Evolutionary conservation across 176 grass and related monocot genomes (phyloP), one percentile per base, ranked within the genome.

Genomic region (Musa itinerans): DNA sequence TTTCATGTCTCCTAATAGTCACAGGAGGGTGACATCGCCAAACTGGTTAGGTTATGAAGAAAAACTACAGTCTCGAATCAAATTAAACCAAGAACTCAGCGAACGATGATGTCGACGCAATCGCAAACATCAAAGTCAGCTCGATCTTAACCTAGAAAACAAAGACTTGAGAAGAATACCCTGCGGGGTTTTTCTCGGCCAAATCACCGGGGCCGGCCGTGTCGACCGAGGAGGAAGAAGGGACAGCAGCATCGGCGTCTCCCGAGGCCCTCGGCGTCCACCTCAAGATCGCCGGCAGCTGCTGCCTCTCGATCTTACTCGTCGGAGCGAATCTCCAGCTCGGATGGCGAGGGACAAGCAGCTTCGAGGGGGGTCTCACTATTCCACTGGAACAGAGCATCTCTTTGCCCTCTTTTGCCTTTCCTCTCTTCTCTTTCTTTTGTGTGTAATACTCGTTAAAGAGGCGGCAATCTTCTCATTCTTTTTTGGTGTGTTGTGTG

Each of bases 361-460:
- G 81, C 78, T 14, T 76, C 53, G 78, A 78, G 54, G 88, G 74
- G 69, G 81, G 89, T 62, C 82, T 78, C 20, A 99, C 84, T 73
- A 91, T 99, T 23, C 95, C 86, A 55, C 88, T 86, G 68, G 90
- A 87, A 74, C 88, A 92, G 68, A 94, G 88, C 95, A 99, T 99
- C 78, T 74, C 83, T 49, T 69, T 78, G 70, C 67, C 68, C 29
- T 23, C 29, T 79, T 51, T 55, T 65, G 11, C 16, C 16, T 59
- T 19, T 59, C 14, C 49, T 71, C 43, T 52, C 49, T n/a, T n/a
- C 49, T 20, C 69, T 27, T 15, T 24, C 63, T 25, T 21, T 16
- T 3, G 29, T 34, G 29, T 34, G 3, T 34, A 34, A 34, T 34
- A 5, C 29, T 34, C 5, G 29, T 34, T 34, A 34, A 34, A 34